Percentiles rank a stretch among this genome's conserved stretches.
Conservation (phyloP, 208 protist species). For the Kentomonas sorsogonicus region DNA sequence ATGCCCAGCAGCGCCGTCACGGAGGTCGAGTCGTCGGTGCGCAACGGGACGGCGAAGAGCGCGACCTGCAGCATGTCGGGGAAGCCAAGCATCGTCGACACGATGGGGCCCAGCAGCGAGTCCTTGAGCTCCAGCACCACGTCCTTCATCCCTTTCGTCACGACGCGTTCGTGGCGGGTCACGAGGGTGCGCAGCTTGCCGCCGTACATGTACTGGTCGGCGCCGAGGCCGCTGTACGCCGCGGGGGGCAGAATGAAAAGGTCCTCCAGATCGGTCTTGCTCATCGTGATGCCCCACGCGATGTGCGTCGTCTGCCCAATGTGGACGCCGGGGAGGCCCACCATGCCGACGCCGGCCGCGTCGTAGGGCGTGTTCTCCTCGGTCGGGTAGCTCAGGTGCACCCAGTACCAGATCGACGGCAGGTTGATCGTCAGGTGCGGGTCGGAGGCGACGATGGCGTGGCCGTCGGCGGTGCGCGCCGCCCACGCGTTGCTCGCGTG, state of each 20-base stretch:
- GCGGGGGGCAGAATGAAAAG: constrained; percentile 40
- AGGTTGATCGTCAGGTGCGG: constrained; percentile 52
- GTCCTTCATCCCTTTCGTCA: constrained; percentile 42
- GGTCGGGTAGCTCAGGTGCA: constrained; percentile 38
- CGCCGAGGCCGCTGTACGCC: constrained; percentile 15
- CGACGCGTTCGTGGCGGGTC: constrained; percentile 36
- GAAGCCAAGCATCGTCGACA: constrained; percentile 34
- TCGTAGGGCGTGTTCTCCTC: constrained; percentile 27
- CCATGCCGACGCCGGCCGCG: constrained; percentile 32
- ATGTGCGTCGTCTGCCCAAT: constrained; percentile 51
- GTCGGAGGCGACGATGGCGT: constrained; percentile 46
- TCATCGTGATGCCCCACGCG: constrained; percentile 67
- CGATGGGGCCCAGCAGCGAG: constrained; percentile 41
- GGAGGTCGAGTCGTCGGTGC: constrained; percentile 31
- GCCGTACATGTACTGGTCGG: constrained; percentile 39
- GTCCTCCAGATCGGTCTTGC: constrained; percentile 58
- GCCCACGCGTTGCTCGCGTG: constrained; percentile 59
- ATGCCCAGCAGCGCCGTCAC: constrained; percentile 26
- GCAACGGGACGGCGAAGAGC: constrained; percentile 38
- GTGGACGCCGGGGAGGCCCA: constrained; percentile 46
- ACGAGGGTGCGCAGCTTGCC: constrained; percentile 23
- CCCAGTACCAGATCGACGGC: constrained; percentile 57
- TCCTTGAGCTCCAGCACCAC: constrained; percentile 42
- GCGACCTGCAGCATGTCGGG: constrained; percentile 25
- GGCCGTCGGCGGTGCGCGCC: constrained; percentile 22